Conservation (phyloP, 441 rosid species). For the Breynia disticha region DNA sequence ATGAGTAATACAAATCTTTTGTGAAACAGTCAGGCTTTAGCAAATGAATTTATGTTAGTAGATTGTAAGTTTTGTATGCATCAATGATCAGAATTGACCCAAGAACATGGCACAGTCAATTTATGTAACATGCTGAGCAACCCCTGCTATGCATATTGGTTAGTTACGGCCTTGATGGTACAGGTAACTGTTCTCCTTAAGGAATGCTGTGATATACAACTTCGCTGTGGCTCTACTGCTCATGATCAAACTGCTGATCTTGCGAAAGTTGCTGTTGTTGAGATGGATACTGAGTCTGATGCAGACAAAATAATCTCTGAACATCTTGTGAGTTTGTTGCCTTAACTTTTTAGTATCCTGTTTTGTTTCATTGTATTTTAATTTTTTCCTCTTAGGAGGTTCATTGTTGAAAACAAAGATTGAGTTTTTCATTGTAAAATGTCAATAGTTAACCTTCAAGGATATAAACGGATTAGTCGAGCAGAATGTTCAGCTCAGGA, state of each 20-base stretch:
- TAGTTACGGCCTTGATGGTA: conserved; percentile 13
- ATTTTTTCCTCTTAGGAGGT: too few relatives aligned
- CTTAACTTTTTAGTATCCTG: neutral
- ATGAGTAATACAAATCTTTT: too few relatives aligned
- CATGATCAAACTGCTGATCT: conserved; percentile 35
- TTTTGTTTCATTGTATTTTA: too few relatives aligned
- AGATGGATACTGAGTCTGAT: conserved; percentile 45
- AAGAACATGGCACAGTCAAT: neutral
- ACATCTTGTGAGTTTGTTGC: conserved; percentile 45
- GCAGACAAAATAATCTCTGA: conserved; percentile 72
- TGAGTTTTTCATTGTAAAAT: conserved; percentile 16
- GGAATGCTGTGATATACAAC: conserved; percentile 95
- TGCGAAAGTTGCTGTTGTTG: conserved; percentile 31
- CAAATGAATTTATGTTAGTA: too few relatives aligned
- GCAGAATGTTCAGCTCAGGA: conserved; percentile 93
- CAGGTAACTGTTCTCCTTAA: conserved; percentile 91
- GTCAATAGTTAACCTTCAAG: conserved; percentile 72
- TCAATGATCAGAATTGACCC: too few relatives aligned
- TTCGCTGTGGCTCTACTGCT: conserved; percentile 61
- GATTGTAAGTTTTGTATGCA: too few relatives aligned
- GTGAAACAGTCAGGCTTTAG: too few relatives aligned
- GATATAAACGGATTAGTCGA: conserved; percentile 95
- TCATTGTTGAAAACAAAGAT: too few relatives aligned
- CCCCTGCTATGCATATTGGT: neutral
- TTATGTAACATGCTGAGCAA: neutral